These are phyloP conservation scores for Globisporangium sylvaticum DNA, from an alignment of 352 stramenopile species.

Conservation along the genomic window DNA sequence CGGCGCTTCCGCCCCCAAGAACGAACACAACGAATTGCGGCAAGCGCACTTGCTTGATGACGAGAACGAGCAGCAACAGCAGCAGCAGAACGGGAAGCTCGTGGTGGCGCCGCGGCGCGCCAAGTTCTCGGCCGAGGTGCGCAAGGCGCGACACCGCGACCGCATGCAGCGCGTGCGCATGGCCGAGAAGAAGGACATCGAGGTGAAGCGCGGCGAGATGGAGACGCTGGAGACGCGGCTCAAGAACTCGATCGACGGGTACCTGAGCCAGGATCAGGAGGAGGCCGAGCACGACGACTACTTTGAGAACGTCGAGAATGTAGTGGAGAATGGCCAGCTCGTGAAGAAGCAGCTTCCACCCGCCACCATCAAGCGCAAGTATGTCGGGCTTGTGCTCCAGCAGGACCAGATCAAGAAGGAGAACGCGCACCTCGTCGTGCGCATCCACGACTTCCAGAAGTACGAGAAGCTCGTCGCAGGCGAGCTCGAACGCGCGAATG, in stretches of 20 bases:
- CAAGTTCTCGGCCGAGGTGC: slow-evolving; percentile 21
- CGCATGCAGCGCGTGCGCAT: slow-evolving; percentile 40
- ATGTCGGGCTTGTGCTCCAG: slow-evolving; percentile 11
- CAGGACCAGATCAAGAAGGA: slow-evolving; percentile 17
- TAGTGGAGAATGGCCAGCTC: not conserved
- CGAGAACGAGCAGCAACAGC: not conserved
- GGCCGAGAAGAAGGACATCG: slow-evolving; percentile 30
- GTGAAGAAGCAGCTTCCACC: not conserved
- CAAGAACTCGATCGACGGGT: slow-evolving; percentile 16
- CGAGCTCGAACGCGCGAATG: slow-evolving; percentile 4
- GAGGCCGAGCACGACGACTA: slow-evolving; percentile 5
- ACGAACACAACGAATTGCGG: not conserved
- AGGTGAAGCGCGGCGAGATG: slow-evolving; percentile 35
- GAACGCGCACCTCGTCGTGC: slow-evolving; percentile 6
- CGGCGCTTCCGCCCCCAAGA: not conserved
- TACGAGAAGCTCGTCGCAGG: slow-evolving; percentile 12
- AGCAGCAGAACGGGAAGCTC: not conserved
- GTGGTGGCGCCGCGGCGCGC: not conserved
- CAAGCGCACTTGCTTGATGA: not conserved
- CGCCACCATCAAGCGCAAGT: slow-evolving; percentile 2
- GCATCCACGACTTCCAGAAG: slow-evolving; percentile 11
- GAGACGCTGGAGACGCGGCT: slow-evolving; percentile 24
- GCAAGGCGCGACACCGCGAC: slow-evolving; percentile 28
- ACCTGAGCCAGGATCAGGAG: slow-evolving; percentile 6
- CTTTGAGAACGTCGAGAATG: not conserved